These are phyloP conservation scores for Fistulifera pelliculosa DNA, from an alignment of 108 stramenopile species.

Conservation along the genomic window DNA sequence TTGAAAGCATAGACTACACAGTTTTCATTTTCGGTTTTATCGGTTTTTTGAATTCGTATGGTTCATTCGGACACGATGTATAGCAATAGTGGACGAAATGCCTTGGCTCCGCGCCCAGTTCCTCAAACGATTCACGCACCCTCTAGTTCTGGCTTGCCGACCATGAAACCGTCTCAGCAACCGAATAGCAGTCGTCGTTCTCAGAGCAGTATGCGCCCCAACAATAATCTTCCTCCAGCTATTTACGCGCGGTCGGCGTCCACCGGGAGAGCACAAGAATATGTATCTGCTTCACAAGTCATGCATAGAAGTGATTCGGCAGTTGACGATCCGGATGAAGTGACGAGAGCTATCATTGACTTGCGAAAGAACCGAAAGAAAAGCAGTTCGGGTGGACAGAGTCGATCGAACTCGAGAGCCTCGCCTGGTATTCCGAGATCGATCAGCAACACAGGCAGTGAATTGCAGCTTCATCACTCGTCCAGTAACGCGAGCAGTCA, in stretches of 20 bases:
- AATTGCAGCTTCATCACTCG: not conserved
- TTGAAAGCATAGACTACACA: too few relatives aligned
- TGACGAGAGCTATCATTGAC: not conserved
- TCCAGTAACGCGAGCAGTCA: not conserved
- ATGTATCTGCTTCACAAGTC: not conserved
- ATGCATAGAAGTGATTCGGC: not conserved
- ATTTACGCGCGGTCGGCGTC: not conserved
- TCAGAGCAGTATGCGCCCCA: not conserved
- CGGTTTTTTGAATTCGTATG: too few relatives aligned
- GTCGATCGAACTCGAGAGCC: not conserved
- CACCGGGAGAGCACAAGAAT: not conserved
- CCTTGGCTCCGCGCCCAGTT: too few relatives aligned
- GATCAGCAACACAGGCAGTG: slow-evolving; percentile 2
- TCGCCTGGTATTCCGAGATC: not conserved
- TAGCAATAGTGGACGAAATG: too few relatives aligned
- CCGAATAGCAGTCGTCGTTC: not conserved
- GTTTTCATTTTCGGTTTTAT: too few relatives aligned
- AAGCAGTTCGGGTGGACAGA: not conserved
- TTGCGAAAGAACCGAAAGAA: not conserved
- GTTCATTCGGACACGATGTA: too few relatives aligned
- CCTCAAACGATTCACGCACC: too few relatives aligned
- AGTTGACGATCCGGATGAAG: slow-evolving; percentile 1
- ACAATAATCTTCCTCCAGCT: not conserved
- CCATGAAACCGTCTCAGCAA: too few relatives aligned
- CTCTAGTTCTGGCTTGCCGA: too few relatives aligned